Evolutionary conservation across 23 red algal genomes (phyloP).

Genomic region (Gracilaria vermiculophylla): DNA sequence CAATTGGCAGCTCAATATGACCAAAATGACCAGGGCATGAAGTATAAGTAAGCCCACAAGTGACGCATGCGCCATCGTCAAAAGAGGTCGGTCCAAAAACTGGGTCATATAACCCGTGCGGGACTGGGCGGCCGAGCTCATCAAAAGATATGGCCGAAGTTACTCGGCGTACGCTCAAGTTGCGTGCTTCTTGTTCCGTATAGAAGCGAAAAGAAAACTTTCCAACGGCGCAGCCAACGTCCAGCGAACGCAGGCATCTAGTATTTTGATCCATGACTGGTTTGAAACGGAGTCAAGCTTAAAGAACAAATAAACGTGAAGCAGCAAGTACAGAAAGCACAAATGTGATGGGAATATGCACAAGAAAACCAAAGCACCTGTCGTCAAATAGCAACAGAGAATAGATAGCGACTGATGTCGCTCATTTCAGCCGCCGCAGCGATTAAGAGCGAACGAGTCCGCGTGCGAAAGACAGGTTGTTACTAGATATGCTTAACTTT

Average conservation of each 20-base stretch:
- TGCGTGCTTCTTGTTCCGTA: constrained; percentile 47
- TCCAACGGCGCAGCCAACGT: constrained; percentile 40
- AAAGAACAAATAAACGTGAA: neutral
- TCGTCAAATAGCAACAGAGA: neutral
- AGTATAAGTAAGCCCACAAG: constrained; percentile 78
- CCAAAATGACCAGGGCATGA: constrained; percentile 96
- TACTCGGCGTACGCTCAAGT: constrained; percentile 55
- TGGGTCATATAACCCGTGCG: constrained; percentile 87
- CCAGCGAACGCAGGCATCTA: constrained; percentile 44
- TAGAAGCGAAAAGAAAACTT: constrained; percentile 61
- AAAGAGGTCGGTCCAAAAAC: constrained; percentile 71
- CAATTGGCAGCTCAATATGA: constrained; percentile 88
- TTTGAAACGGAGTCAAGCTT: neutral
- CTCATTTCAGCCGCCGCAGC: neutral
- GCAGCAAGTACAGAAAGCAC: too few species aligned
- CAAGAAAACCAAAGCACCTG: neutral
- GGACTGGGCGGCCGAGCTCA: constrained; percentile 80
- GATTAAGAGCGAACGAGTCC: too few species aligned
- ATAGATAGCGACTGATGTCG: neutral
- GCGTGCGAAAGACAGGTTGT: too few species aligned
- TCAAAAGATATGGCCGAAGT: constrained; percentile 74
- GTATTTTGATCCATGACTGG: constrained; percentile 50
- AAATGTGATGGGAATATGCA: neutral
- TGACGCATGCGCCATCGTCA: constrained; percentile 64
- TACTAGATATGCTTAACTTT: too few species aligned